Percentiles rank a stretch among this genome's conserved stretches.
phyloP scores from a whole-genome alignment of 306 rosid genomes.

The Pterocarpus santalinus region DNA sequence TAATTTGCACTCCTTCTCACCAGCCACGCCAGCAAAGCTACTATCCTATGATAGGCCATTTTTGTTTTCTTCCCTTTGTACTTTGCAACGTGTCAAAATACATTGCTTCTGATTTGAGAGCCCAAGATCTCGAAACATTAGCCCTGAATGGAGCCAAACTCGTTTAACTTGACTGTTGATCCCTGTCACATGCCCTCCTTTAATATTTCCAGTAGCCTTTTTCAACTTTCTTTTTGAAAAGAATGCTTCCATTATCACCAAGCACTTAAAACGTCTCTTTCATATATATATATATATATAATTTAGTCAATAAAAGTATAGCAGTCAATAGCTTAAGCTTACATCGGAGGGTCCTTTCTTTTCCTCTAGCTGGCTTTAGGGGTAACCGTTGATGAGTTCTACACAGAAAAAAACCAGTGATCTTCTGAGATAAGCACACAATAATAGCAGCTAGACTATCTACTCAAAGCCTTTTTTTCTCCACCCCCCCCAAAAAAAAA shows the following conservation, averaged over 20 bases:
- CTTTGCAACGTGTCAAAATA: constrained; percentile 47
- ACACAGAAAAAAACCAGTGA: constrained; percentile 38
- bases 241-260: constrained; percentile 36
- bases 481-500: background rate
- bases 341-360: constrained; percentile 15
- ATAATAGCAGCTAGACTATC: constrained; percentile 48
- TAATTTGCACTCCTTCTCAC: constrained; percentile 44
- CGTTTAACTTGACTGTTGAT: constrained; percentile 20
- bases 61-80: constrained; percentile 39
- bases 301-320: constrained; percentile 26
- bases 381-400: constrained; percentile 7
- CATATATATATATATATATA: constrained; percentile 6
- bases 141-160: constrained; percentile 14
- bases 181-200: constrained; percentile 18
- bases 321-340: constrained; percentile 40
- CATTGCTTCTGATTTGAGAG: constrained; percentile 15
- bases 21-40: constrained; percentile 49
- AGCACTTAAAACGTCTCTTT: constrained; percentile 1
- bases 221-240: constrained; percentile 8
- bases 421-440: constrained; percentile 63
- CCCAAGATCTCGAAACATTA: background rate
- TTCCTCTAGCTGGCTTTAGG: constrained; percentile 21
- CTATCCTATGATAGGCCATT: constrained; percentile 23
- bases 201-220: constrained; percentile 10
- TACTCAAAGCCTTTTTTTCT: constrained; percentile 45